Evolutionary conservation across 2,329 filamentous ascomycete species (phyloP).

Genomic region (Leptosphaerulina australis): DNA sequence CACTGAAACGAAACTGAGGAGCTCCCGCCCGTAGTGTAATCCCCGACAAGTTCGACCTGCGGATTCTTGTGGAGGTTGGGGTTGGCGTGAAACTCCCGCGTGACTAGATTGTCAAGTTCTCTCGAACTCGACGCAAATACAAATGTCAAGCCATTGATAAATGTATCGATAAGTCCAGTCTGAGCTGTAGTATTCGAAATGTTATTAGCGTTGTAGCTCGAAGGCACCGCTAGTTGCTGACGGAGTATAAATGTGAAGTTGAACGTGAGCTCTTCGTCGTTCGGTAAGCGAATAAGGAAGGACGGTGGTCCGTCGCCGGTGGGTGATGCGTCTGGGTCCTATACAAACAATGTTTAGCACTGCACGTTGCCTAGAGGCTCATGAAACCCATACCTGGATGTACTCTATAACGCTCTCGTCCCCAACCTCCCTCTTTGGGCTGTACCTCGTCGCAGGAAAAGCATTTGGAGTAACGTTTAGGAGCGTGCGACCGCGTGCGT

Average conservation of each 20-base stretch:
- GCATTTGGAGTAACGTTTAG: constrained; percentile 82
- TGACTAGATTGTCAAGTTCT: constrained; percentile 93
- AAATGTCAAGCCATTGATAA: constrained; percentile 87
- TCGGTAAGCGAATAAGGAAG: constrained; percentile 85
- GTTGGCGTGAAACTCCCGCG: constrained; percentile 93
- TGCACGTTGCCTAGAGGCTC: not conserved
- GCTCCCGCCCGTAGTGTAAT: constrained; percentile 83
- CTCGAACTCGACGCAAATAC: constrained; percentile 83
- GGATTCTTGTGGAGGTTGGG: constrained; percentile 97
- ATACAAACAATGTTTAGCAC: constrained; percentile 20
- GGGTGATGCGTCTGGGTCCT: constrained; percentile 74
- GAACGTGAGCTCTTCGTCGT: constrained; percentile 91
- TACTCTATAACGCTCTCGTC: constrained; percentile 85
- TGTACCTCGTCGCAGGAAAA: constrained; percentile 81
- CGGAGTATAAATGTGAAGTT: constrained; percentile 87
- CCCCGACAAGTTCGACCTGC: constrained; percentile 93
- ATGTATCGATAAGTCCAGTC: constrained; percentile 65
- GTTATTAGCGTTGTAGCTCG: constrained; percentile 49
- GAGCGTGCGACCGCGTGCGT: constrained; percentile 76
- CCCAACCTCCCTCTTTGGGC: constrained; percentile 71
- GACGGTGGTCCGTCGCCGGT: constrained; percentile 58
- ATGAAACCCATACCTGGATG: constrained; percentile 71
- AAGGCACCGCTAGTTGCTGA: constrained; percentile 55
- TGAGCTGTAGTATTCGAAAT: constrained; percentile 57
- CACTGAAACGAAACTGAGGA: constrained; percentile 88